Conservation (phyloP, 2,329 filamentous ascomycete genomes). For the Epichloe amarillans region DNA sequence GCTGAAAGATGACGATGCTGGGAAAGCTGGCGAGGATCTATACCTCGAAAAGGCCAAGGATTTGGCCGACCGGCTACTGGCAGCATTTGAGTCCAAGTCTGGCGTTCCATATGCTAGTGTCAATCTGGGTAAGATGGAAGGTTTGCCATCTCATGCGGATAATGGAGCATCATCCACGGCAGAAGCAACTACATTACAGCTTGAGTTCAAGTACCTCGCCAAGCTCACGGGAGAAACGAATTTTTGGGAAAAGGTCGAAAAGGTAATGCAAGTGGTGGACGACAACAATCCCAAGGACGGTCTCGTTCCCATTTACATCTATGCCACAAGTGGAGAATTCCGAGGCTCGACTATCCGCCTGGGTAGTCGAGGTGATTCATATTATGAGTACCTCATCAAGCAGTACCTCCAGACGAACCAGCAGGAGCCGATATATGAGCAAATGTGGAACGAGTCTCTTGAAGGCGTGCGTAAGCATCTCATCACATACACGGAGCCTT, state of each 20-base stretch:
- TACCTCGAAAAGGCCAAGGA: slow-evolving; percentile 95
- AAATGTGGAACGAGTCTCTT: slow-evolving; percentile 86
- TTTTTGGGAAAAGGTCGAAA: slow-evolving; percentile 87
- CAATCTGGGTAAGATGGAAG: slow-evolving; percentile 64
- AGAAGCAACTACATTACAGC: slow-evolving; percentile 80
- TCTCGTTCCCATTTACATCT: slow-evolving; percentile 82
- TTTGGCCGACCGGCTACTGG: slow-evolving; percentile 72
- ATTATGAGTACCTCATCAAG: slow-evolving; percentile 98
- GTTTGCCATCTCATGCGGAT: slow-evolving; percentile 71
- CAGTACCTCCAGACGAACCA: slow-evolving; percentile 90
- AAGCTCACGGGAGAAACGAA: slow-evolving; percentile 85
- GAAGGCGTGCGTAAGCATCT: slow-evolving; percentile 81
- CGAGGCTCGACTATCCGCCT: slow-evolving; percentile 75
- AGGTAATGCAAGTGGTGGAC: slow-evolving; percentile 83
- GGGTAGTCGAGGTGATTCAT: slow-evolving; percentile 89
- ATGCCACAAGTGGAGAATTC: slow-evolving; percentile 67
- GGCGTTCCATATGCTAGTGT: slow-evolving; percentile 86
- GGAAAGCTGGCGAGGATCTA: slow-evolving; percentile 68
- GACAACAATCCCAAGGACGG: slow-evolving; percentile 68
- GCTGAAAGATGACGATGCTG: slow-evolving; percentile 55
- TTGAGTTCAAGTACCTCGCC: slow-evolving; percentile 94
- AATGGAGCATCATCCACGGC: slow-evolving; percentile 84
- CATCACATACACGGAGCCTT: slow-evolving; percentile 71
- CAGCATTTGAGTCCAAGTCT: slow-evolving; percentile 76
- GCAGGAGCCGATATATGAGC: slow-evolving; percentile 71